phyloP scores from a whole-genome alignment of 257 asterid genomes.

The Paulownia fortunei region DNA sequence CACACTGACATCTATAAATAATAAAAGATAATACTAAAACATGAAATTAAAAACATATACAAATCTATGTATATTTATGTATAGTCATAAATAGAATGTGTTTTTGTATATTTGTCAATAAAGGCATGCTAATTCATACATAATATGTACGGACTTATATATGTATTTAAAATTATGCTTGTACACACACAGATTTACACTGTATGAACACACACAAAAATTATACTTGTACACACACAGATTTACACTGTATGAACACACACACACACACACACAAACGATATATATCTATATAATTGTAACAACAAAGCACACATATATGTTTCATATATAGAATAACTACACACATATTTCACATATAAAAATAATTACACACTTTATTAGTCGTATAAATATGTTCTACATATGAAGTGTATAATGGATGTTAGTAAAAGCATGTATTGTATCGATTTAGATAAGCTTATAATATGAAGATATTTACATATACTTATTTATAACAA shows the following conservation, averaged over 20 bases:
- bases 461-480: not conserved
- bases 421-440: not conserved
- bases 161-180: not conserved
- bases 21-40: not conserved
- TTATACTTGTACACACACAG: not conserved
- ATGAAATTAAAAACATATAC: not conserved
- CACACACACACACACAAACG: not conserved
- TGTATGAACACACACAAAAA: not conserved
- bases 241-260: not conserved
- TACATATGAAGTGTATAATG: not conserved
- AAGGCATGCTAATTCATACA: not conserved
- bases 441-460: not conserved
- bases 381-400: not conserved
- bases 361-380: too few relatives aligned
- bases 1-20: too few relatives aligned
- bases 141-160: too few relatives aligned
- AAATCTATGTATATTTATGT: not conserved
- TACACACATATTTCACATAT: too few relatives aligned
- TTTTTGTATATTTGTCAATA: not conserved
- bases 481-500: too few relatives aligned
- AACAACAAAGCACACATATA: too few relatives aligned
- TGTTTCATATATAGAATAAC: too few relatives aligned
- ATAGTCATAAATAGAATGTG: not conserved
- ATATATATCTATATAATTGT: not conserved
- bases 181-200: not conserved